These are phyloP conservation scores for Trametes punicea DNA, from an alignment of 768 basidiomycete species.

Conservation along the genomic window DNA sequence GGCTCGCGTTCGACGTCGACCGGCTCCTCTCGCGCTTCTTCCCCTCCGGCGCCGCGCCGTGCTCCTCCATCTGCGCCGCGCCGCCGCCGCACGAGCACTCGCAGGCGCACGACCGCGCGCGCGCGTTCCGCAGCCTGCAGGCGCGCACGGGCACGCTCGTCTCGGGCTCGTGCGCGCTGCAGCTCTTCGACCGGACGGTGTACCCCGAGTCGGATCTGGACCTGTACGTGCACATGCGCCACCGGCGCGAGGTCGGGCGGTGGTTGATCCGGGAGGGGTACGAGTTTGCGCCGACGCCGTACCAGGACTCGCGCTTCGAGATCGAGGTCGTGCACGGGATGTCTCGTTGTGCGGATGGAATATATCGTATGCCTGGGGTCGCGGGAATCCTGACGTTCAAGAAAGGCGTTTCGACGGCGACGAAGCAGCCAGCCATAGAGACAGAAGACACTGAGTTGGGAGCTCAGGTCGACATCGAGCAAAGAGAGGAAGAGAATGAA, in stretches of 20 bases:
- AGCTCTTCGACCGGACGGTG: constrained; percentile 43
- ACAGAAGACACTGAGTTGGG: neutral
- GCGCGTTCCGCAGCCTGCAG: constrained; percentile 43
- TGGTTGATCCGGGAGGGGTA: constrained; percentile 38
- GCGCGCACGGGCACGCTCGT: constrained; percentile 42
- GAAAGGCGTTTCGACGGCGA: neutral
- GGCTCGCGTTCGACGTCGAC: constrained; percentile 35
- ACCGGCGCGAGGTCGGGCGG: constrained; percentile 32
- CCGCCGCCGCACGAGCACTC: constrained; percentile 32
- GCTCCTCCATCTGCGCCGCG: constrained; percentile 21
- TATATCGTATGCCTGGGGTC: constrained; percentile 1
- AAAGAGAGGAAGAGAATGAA: neutral
- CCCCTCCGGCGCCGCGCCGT: constrained; percentile 25
- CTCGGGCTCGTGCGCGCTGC: constrained; percentile 52
- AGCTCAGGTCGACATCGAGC: neutral
- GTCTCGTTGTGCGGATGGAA: constrained; percentile 10
- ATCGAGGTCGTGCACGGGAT: constrained; percentile 7
- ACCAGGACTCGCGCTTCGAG: constrained; percentile 20
- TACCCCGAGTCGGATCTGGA: constrained; percentile 50
- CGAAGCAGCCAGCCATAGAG: neutral
- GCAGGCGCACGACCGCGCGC: constrained; percentile 33
- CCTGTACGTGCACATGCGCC: constrained; percentile 40
- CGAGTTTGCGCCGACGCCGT: constrained; percentile 21
- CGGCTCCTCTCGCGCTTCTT: constrained; percentile 37
- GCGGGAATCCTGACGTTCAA: constrained; percentile 7